A percentile compares a stretch with the other conserved stretches of the same genome.
phyloP scores from a whole-genome alignment of 768 basidiomycete genomes.

The Sporobolomyces phaffii region DNA sequence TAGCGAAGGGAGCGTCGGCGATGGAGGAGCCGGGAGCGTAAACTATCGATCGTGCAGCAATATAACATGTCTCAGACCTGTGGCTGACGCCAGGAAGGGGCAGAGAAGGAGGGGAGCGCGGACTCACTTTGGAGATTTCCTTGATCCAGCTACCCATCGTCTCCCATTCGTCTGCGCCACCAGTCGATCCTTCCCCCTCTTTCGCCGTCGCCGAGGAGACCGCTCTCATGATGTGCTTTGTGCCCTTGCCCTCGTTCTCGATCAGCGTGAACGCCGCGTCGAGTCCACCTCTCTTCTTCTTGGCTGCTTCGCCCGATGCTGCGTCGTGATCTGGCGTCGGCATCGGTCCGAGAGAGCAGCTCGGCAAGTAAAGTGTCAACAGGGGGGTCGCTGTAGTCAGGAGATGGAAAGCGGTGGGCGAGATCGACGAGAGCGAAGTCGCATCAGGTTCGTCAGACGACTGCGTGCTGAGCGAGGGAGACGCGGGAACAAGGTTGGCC shows the following conservation, averaged over 20 bases:
- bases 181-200: not conserved
- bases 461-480: no score
- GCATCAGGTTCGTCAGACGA: not conserved
- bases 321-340: slow-evolving; percentile 20
- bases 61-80: no score
- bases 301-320: not conserved
- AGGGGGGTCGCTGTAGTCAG: slow-evolving; percentile 18
- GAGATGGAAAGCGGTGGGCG: slow-evolving; percentile 15
- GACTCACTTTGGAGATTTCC: slow-evolving; percentile 22
- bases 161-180: slow-evolving; percentile 29
- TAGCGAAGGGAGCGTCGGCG: not conserved
- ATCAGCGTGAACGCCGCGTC: slow-evolving; percentile 35
- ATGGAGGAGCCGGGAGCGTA: slow-evolving; percentile 10
- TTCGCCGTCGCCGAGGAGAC: not conserved
- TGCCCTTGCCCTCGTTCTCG: slow-evolving; percentile 26
- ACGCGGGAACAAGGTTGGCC: not conserved
- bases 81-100: not conserved
- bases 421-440: not conserved
- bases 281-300: slow-evolving; percentile 6
- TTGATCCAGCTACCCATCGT: slow-evolving; percentile 30
- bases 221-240: slow-evolving; percentile 27
- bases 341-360: slow-evolving; percentile 36
- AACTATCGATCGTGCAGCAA: no score
- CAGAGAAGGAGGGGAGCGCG: no score
- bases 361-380: slow-evolving; percentile 17